Conservation (phyloP, 805 yeast genomes). For the Saturnispora diversa region DNA sequence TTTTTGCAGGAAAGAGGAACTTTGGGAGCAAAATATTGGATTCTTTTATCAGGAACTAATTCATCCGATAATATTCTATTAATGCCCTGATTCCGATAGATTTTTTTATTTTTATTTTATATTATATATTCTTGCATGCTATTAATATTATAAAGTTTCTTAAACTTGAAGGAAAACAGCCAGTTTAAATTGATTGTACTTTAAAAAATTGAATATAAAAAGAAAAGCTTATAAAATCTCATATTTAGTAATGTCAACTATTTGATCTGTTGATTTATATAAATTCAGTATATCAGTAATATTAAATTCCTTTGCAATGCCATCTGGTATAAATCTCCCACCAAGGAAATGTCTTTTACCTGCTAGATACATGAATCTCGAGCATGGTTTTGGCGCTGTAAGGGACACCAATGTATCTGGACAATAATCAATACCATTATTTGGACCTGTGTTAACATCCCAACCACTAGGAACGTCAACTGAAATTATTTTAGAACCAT, state of each 20-base stretch:
- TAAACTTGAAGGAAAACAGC: too few relatives aligned
- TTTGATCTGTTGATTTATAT: neutral
- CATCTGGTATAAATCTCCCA: slow-evolving; percentile 70
- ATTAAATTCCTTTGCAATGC: slow-evolving; percentile 64
- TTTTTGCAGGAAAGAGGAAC: neutral
- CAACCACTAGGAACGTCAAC: slow-evolving; percentile 96
- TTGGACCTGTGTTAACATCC: slow-evolving; percentile 89
- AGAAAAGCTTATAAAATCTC: neutral
- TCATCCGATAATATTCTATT: too few relatives aligned
- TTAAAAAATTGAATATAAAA: neutral
- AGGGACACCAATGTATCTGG: slow-evolving; percentile 72
- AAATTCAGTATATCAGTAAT: slow-evolving; percentile 45
- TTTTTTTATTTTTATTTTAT: too few relatives aligned
- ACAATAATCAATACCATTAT: slow-evolving; percentile 29
- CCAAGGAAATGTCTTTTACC: slow-evolving; percentile 65
- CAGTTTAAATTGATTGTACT: too few relatives aligned
- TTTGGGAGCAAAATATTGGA: too few relatives aligned
- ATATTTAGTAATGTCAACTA: slow-evolving; percentile 1
- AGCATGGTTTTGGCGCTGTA: slow-evolving; percentile 92
- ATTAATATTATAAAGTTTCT: too few relatives aligned
- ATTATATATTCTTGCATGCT: too few relatives aligned
- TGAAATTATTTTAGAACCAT: slow-evolving; percentile 52
- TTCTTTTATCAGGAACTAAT: too few relatives aligned
- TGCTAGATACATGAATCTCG: slow-evolving; percentile 34
- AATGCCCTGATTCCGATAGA: too few relatives aligned